Percentiles rank a stretch among this genome's conserved stretches.
Evolutionary conservation across 352 stramenopile species (phyloP).

Genomic region (Globisporangium alternatum): DNA sequence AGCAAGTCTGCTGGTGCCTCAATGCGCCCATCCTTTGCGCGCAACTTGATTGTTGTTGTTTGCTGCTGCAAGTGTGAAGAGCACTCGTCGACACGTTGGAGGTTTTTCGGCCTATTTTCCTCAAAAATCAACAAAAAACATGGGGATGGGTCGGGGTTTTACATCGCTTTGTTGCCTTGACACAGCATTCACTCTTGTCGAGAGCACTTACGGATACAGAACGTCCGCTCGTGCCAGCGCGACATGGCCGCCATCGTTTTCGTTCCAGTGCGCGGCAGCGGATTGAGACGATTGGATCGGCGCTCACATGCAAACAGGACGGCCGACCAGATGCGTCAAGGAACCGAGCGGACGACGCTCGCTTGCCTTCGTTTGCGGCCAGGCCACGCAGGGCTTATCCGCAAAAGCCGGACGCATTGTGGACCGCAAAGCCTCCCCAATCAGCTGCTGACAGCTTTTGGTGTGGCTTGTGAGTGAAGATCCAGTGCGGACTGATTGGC

Average conservation of each 20-base stretch:
- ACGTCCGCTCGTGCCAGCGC: constrained; percentile 5
- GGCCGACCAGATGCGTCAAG: background rate
- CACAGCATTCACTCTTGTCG: too few relatives aligned
- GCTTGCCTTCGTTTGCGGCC: too few relatives aligned
- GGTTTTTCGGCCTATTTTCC: too few relatives aligned
- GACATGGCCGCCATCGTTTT: constrained; percentile 2
- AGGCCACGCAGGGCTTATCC: too few relatives aligned
- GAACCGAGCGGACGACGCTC: background rate
- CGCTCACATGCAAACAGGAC: background rate
- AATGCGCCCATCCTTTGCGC: too few relatives aligned
- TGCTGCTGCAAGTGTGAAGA: too few relatives aligned
- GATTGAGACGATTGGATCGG: background rate
- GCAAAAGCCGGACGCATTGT: background rate
- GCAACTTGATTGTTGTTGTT: too few relatives aligned
- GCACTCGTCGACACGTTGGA: too few relatives aligned
- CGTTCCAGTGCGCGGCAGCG: background rate
- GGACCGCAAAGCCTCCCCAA: background rate
- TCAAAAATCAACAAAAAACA: too few relatives aligned
- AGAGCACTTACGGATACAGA: constrained; percentile 10
- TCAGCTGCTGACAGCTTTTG: constrained; percentile 5
- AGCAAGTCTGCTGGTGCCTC: too few relatives aligned
- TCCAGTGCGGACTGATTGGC: constrained; percentile 7
- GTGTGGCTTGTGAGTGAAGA: constrained; percentile 2
- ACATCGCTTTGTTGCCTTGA: too few relatives aligned
- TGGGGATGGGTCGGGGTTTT: too few relatives aligned